Evolutionary conservation across 1,284 basidiomycete species (phyloP).

Genomic region (Cystobasidium slooffiae): DNA sequence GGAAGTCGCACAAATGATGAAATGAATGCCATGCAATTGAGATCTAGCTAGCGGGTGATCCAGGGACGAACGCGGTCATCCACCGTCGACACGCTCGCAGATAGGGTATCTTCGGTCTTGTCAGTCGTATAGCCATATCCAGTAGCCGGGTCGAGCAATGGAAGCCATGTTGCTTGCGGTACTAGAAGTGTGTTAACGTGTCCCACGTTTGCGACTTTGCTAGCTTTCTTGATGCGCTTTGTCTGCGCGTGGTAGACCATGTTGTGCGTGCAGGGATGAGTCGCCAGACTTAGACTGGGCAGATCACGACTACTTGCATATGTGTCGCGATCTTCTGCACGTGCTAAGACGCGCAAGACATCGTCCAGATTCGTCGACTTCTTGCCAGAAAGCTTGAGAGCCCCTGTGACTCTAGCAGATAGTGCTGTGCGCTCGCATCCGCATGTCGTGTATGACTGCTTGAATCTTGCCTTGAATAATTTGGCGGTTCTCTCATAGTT

Average conservation of each 20-base stretch:
- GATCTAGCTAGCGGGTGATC: neutral
- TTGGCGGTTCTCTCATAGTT: constrained; percentile 25
- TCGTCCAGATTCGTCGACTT: constrained; percentile 24
- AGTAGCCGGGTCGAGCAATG: constrained; percentile 20
- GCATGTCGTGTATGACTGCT: constrained; percentile 19
- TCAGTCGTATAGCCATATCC: constrained; percentile 28
- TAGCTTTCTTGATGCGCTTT: neutral
- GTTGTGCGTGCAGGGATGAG: constrained; percentile 33
- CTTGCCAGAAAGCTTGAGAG: constrained; percentile 19
- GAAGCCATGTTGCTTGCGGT: constrained; percentile 21
- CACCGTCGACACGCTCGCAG: neutral
- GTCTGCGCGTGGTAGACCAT: constrained; percentile 23
- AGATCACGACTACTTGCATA: neutral
- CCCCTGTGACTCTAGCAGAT: constrained; percentile 12
- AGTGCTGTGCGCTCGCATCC: constrained; percentile 29
- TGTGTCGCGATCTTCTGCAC: neutral
- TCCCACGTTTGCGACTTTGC: neutral
- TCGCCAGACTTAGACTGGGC: neutral
- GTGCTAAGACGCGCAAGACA: constrained; percentile 22
- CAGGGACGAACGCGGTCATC: constrained; percentile 18
- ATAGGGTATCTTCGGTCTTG: neutral
- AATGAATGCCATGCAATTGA: neutral
- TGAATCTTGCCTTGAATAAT: constrained; percentile 33
- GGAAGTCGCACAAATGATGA: neutral
- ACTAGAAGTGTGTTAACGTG: constrained; percentile 22